These are phyloP conservation scores for Vitis hybrid DNA, from an alignment of 177 flowering plant genomes.

Conservation along the genomic window DNA sequence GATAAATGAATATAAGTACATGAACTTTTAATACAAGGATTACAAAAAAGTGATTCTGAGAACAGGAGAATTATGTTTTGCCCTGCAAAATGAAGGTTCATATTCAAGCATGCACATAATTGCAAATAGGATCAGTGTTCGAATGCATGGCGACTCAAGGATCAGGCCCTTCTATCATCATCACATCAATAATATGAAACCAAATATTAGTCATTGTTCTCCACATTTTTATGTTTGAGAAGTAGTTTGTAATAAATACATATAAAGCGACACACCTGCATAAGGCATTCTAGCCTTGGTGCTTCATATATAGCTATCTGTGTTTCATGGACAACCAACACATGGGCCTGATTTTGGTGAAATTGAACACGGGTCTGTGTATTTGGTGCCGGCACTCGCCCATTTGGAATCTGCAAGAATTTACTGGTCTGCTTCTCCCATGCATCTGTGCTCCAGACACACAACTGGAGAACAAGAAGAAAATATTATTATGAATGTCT, in stretches of 20 bases:
- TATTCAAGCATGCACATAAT: too few relatives aligned
- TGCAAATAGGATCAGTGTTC: too few relatives aligned
- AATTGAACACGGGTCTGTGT: conserved; percentile 93
- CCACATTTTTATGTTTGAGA: too few relatives aligned
- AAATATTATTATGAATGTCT: background rate
- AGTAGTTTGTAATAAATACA: too few relatives aligned
- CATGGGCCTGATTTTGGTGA: conserved; percentile 80
- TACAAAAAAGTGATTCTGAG: too few relatives aligned
- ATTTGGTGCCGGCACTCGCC: conserved; percentile 50
- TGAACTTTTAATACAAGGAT: conserved; percentile 1
- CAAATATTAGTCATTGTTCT: too few relatives aligned
- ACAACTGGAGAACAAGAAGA: conserved; percentile 45
- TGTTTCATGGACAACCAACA: conserved; percentile 84
- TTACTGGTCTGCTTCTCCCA: conserved; percentile 82
- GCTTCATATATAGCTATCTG: conserved; percentile 91
- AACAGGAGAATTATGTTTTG: too few relatives aligned
- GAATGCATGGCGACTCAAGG: too few relatives aligned
- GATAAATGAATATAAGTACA: conserved; percentile 33
- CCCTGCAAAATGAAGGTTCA: too few relatives aligned
- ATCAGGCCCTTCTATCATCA: too few relatives aligned
- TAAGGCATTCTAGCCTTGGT: conserved; percentile 70
- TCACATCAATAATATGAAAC: too few relatives aligned
- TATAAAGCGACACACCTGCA: conserved; percentile 52
- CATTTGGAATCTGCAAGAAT: conserved; percentile 68
- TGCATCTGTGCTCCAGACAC: conserved; percentile 88